Conservation (phyloP, 108 stramenopile species). For the Ochromonas danica region DNA sequence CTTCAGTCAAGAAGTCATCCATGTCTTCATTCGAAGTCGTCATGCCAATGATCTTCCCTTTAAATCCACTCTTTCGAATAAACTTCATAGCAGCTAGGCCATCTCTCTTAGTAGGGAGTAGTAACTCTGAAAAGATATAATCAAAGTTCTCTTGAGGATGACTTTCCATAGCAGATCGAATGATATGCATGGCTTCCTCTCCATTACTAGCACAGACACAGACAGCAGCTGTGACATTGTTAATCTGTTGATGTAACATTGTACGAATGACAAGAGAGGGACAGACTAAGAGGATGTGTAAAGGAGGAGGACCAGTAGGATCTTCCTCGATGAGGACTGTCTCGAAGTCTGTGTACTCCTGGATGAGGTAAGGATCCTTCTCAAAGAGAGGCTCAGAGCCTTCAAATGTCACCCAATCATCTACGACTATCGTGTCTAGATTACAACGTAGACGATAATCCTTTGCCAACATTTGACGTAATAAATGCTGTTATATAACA, state of each 20-base stretch:
- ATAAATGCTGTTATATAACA: constrained; percentile 1
- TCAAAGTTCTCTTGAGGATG: not conserved
- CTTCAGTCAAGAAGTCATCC: not conserved
- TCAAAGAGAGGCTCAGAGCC: constrained; percentile 28
- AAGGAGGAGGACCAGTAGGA: not conserved
- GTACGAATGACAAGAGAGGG: not conserved
- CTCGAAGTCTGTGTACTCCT: not conserved
- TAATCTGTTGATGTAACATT: constrained; percentile 2
- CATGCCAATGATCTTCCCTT: constrained; percentile 5
- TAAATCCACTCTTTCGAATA: not conserved
- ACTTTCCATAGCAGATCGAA: not conserved
- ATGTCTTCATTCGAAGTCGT: not conserved
- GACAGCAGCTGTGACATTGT: not conserved
- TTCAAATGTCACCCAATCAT: constrained; percentile 34
- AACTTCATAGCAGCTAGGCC: not conserved
- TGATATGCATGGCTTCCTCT: not conserved
- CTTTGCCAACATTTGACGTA: constrained; percentile 15
- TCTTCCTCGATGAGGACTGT: not conserved
- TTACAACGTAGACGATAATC: not conserved
- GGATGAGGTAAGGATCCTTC: not conserved
- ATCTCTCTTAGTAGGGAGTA: not conserved
- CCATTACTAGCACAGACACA: not conserved
- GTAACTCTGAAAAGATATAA: not conserved
- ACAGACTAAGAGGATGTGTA: not conserved
- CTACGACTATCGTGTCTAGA: not conserved